Evolutionary conservation across 163 green algal genomes (phyloP).

Genomic region (Prototheca wickerhamii): DNA sequence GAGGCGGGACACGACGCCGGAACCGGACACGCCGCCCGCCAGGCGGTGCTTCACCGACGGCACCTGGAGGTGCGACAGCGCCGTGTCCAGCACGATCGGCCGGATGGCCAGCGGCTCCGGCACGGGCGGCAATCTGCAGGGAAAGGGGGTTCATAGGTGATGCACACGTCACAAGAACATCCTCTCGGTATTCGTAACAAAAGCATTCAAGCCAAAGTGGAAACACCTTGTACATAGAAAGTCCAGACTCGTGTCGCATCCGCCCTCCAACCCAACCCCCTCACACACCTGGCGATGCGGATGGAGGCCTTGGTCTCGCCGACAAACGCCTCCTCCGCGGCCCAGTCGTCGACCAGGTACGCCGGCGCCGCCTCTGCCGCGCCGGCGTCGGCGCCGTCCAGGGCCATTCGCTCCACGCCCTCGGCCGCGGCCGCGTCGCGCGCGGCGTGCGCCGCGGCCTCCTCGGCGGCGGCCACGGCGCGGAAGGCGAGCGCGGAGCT

Average conservation of each 20-base stretch:
- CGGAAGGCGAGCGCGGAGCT: conserved; percentile 20
- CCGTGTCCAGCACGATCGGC: conserved; percentile 45
- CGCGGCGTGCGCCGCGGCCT: conserved; percentile 17
- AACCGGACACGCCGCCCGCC: conserved; percentile 4
- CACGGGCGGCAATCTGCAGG: conserved; percentile 17
- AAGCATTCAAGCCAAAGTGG: not conserved
- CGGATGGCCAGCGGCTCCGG: conserved; percentile 25
- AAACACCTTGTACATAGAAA: not conserved
- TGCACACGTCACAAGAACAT: not conserved
- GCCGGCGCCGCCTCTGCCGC: not conserved
- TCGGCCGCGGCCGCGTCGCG: conserved; percentile 6
- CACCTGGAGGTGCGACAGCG: conserved; percentile 30
- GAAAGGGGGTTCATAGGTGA: not conserved
- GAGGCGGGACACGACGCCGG: conserved; percentile 14
- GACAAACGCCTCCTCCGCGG: conserved; percentile 52
- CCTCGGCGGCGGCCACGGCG: conserved; percentile 38
- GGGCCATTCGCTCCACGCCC: conserved; percentile 26
- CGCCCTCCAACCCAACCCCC: no score
- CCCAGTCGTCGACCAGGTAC: conserved; percentile 45
- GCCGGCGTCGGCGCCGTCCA: conserved; percentile 9
- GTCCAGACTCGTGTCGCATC: not conserved
- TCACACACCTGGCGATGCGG: conserved; percentile 11
- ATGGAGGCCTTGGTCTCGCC: conserved; percentile 17
- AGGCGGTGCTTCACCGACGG: conserved; percentile 24
- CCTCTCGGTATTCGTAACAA: not conserved